Percentiles rank a stretch among this genome's conserved stretches.
phyloP scores from a whole-genome alignment of 768 basidiomycete species.

The Agrocybe praecox region DNA sequence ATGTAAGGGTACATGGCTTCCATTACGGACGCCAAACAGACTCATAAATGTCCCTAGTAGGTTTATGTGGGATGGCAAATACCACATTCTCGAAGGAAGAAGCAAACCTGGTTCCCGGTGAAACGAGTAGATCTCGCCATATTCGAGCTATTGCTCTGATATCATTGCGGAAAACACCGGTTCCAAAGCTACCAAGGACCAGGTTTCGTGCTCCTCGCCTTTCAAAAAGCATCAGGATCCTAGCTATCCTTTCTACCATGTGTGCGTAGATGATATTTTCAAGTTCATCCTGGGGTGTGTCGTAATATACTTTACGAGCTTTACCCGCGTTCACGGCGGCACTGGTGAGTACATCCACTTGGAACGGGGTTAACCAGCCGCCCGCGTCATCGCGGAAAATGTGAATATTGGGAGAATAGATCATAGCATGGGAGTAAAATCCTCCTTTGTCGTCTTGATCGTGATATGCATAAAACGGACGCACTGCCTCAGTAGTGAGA shows the following conservation, averaged over 20 bases:
- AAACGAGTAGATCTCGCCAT: conserved; percentile 62
- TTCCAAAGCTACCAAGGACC: conserved; percentile 77
- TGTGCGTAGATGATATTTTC: conserved; percentile 29
- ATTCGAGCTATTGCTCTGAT: conserved; percentile 58
- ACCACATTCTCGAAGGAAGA: conserved; percentile 62
- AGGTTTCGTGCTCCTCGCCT: conserved; percentile 54
- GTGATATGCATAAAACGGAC: conserved; percentile 62
- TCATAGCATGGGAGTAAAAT: conserved; percentile 72
- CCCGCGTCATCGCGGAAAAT: conserved; percentile 64
- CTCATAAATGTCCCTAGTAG: not conserved
- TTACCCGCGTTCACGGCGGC: conserved; percentile 69
- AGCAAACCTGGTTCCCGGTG: conserved; percentile 50
- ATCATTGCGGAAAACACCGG: conserved; percentile 70
- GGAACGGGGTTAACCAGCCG: conserved; percentile 53
- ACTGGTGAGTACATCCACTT: conserved; percentile 64
- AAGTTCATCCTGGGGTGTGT: conserved; percentile 11
- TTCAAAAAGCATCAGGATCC: conserved; percentile 66
- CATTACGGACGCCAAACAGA: not conserved
- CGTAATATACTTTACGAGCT: conserved; percentile 23
- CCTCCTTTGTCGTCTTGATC: conserved; percentile 46
- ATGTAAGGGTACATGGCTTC: not conserved
- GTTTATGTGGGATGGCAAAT: conserved; percentile 53
- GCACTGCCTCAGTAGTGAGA: conserved; percentile 52
- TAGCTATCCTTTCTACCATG: conserved; percentile 74
- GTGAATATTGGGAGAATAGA: conserved; percentile 63